Percentiles rank a stretch among this genome's conserved stretches.
These are phyloP conservation scores for Pseudonitzschia multiseries DNA, from an alignment of 108 stramenopile species.

Conservation along the genomic window DNA sequence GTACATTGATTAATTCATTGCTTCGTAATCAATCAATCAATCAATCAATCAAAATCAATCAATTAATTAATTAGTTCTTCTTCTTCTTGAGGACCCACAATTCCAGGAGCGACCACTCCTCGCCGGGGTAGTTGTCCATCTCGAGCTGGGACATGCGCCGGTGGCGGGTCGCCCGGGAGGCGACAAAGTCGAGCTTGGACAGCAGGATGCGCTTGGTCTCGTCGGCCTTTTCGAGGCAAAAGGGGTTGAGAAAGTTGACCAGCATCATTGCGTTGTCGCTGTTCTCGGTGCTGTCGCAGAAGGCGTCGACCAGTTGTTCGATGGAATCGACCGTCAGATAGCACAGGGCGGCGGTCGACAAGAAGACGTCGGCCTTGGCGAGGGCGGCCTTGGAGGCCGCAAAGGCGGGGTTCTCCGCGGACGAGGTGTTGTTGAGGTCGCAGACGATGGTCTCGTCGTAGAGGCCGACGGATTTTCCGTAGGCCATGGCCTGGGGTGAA, in stretches of 20 bases:
- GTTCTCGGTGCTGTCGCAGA: slow-evolving; percentile 2
- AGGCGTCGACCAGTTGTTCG: slow-evolving; percentile 30
- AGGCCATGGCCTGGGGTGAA: slow-evolving; percentile 39
- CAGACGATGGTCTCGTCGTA: slow-evolving; percentile 36
- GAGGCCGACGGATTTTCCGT: slow-evolving; percentile 36
- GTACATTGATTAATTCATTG: no score
- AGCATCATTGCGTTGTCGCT: slow-evolving; percentile 33
- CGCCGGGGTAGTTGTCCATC: slow-evolving; percentile 44
- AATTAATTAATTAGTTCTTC: neutral
- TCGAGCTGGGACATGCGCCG: slow-evolving; percentile 46
- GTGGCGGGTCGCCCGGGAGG: slow-evolving; percentile 41
- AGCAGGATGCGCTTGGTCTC: slow-evolving; percentile 43
- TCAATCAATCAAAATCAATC: no score
- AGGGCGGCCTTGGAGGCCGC: slow-evolving; percentile 20
- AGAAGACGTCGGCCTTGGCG: slow-evolving; percentile 32
- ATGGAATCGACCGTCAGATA: slow-evolving; percentile 21
- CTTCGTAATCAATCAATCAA: no score
- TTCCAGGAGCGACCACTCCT: slow-evolving; percentile 48
- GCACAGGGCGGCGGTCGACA: slow-evolving; percentile 34
- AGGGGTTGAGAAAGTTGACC: slow-evolving; percentile 52
- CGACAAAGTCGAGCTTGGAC: slow-evolving; percentile 48
- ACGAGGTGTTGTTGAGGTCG: slow-evolving; percentile 42
- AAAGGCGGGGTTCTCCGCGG: neutral
- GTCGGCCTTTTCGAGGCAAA: slow-evolving; percentile 49
- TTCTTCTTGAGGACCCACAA: slow-evolving; percentile 44